Evolutionary conservation across 768 basidiomycete species (phyloP).

Genomic region (Boletus subcaerulescens): DNA sequence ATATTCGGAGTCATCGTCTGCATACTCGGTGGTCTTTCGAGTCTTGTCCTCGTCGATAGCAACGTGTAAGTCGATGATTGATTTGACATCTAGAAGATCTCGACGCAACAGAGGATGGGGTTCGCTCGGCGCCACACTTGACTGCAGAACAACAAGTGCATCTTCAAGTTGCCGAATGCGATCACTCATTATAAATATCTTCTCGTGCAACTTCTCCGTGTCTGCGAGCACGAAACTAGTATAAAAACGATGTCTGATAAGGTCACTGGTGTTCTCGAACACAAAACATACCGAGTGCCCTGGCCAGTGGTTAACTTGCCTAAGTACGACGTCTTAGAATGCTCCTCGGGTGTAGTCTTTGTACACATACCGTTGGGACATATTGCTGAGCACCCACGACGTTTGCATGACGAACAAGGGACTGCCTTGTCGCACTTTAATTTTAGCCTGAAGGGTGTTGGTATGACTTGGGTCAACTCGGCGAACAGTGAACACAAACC

Average conservation of each 20-base stretch:
- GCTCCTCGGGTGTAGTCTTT: not conserved
- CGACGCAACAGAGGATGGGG: constrained; percentile 58
- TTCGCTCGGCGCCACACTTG: constrained; percentile 43
- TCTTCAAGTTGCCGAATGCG: constrained; percentile 72
- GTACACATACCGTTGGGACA: constrained; percentile 57
- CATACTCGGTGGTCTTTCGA: constrained; percentile 25
- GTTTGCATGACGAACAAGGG: constrained; percentile 56
- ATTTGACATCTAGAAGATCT: constrained; percentile 63
- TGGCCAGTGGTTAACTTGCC: constrained; percentile 73
- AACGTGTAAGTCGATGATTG: constrained; percentile 63
- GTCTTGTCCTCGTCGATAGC: constrained; percentile 44
- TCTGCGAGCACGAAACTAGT: constrained; percentile 67
- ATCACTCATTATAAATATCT: constrained; percentile 66
- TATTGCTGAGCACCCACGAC: constrained; percentile 72
- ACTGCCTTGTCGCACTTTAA: constrained; percentile 74
- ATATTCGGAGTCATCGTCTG: constrained; percentile 44
- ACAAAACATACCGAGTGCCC: constrained; percentile 58
- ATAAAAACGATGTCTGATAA: not conserved
- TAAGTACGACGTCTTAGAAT: constrained; percentile 2
- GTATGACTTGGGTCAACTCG: not conserved
- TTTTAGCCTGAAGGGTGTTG: constrained; percentile 46
- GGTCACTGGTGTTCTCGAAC: not conserved
- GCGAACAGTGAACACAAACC: constrained; percentile 35
- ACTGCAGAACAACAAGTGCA: constrained; percentile 56
- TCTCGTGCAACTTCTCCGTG: constrained; percentile 65